A percentile compares a stretch with the other conserved stretches of the same genome.
Conservation (phyloP, 805 yeast genomes). For the Ogataea paraovalis region DNA sequence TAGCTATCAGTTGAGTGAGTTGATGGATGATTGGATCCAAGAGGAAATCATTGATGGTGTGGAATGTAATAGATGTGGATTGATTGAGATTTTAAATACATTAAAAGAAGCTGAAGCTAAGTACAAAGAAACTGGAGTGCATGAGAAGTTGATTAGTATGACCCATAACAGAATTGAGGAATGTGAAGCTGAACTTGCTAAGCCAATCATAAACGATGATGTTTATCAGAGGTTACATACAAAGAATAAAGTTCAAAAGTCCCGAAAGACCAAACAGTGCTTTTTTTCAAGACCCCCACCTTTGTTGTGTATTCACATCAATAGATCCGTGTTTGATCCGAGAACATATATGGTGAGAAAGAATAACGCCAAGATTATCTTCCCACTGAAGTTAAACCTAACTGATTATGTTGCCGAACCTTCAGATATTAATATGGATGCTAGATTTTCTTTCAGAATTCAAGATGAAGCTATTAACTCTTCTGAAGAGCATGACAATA, state of each 20-base stretch:
- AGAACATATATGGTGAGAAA: constrained; percentile 77
- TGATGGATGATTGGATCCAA: constrained; percentile 62
- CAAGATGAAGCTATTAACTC: constrained; percentile 38
- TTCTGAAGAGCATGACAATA: constrained; percentile 16
- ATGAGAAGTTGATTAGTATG: constrained; percentile 27
- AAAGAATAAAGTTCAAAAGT: constrained; percentile 66
- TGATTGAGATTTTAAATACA: constrained; percentile 54
- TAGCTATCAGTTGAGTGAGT: constrained; percentile 43
- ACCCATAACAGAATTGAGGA: constrained; percentile 44
- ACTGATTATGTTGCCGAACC: constrained; percentile 67
- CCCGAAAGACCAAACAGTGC: constrained; percentile 81
- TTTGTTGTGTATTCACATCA: constrained; percentile 78
- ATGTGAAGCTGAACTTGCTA: constrained; percentile 50
- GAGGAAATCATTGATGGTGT: constrained; percentile 91
- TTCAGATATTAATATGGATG: constrained; percentile 71
- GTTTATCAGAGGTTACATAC: constrained; percentile 70
- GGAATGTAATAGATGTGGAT: constrained; percentile 90
- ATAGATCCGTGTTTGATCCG: constrained; percentile 91
- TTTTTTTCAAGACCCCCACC: constrained; percentile 80
- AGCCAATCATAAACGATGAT: constrained; percentile 75
- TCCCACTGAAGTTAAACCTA: constrained; percentile 67
- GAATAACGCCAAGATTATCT: constrained; percentile 76
- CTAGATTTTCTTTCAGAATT: constrained; percentile 68
- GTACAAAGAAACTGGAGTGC: constrained; percentile 12
- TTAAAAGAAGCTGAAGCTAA: constrained; percentile 36